Percentiles rank a stretch among this genome's conserved stretches.
These are phyloP conservation scores for Boletus tomentosulus DNA, from an alignment of 768 basidiomycete genomes.

Conservation along the genomic window DNA sequence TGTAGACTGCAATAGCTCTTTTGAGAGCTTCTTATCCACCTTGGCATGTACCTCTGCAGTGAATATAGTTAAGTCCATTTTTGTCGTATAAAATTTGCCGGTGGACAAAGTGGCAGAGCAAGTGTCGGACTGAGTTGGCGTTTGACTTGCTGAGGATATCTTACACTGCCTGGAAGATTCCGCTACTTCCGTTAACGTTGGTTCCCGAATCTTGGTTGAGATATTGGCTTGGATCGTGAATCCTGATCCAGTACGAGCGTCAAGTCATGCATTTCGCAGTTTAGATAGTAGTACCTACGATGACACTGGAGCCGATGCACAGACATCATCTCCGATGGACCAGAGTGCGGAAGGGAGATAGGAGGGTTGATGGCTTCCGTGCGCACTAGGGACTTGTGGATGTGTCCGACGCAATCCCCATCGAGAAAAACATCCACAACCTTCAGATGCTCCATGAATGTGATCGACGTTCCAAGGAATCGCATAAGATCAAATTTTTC, in stretches of 20 bases:
- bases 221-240: neutral
- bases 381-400: constrained; percentile 55
- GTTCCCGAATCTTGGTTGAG: neutral
- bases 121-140: neutral
- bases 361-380: constrained; percentile 36
- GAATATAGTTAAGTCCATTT: constrained; percentile 26
- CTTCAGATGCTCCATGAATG: constrained; percentile 79
- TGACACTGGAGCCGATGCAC: neutral
- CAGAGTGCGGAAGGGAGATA: neutral
- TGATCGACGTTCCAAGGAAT: constrained; percentile 85
- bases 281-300: neutral
- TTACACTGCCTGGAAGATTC: neutral
- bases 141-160: neutral
- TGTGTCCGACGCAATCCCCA: constrained; percentile 56
- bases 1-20: neutral
- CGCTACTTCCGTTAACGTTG: neutral
- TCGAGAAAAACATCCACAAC: constrained; percentile 79
- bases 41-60: constrained; percentile 7
- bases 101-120: neutral
- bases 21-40: neutral
- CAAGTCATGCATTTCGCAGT: neutral
- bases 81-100: neutral
- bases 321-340: neutral
- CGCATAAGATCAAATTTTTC: constrained; percentile 77
- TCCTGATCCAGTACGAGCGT: neutral